Conservation (phyloP, 306 rosid genomes). For the Glycine latifolia region DNA sequence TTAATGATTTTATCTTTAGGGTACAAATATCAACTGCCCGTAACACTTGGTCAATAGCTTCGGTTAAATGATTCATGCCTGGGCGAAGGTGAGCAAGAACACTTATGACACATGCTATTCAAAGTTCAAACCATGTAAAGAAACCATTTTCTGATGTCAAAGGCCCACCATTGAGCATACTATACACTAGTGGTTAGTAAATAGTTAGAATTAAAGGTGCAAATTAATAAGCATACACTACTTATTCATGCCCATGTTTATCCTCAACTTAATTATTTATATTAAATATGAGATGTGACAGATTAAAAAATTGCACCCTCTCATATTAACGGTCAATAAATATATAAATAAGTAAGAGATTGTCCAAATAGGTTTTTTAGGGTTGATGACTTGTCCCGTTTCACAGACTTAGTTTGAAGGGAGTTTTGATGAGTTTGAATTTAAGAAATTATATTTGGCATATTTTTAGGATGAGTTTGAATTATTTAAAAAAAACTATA, state of each 20-base stretch:
- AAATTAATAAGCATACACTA: neutral
- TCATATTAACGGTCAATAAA: neutral
- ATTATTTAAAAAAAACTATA: too few relatives aligned
- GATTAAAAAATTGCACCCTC: too few relatives aligned
- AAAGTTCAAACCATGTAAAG: constrained; percentile 17
- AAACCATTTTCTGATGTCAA: neutral
- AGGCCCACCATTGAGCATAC: constrained; percentile 14
- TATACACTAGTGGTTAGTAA: constrained; percentile 11
- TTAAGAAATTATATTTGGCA: too few relatives aligned
- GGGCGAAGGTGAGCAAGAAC: constrained; percentile 40
- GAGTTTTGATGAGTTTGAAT: too few relatives aligned
- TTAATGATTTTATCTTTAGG: constrained; percentile 29
- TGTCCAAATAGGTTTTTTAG: neutral
- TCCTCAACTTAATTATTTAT: constrained; percentile 26
- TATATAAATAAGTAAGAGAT: neutral
- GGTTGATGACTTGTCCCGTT: too few relatives aligned
- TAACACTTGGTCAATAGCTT: constrained; percentile 23
- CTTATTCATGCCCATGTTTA: constrained; percentile 16
- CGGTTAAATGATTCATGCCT: constrained; percentile 38
- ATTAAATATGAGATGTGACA: neutral
- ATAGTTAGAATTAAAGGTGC: constrained; percentile 10
- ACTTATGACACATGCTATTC: constrained; percentile 25
- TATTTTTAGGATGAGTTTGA: too few relatives aligned
- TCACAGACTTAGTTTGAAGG: too few relatives aligned
- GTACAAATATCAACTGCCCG: neutral